Evolutionary conservation across 1,284 basidiomycete species (phyloP).

Genomic region (Rhodotorula sp.): DNA sequence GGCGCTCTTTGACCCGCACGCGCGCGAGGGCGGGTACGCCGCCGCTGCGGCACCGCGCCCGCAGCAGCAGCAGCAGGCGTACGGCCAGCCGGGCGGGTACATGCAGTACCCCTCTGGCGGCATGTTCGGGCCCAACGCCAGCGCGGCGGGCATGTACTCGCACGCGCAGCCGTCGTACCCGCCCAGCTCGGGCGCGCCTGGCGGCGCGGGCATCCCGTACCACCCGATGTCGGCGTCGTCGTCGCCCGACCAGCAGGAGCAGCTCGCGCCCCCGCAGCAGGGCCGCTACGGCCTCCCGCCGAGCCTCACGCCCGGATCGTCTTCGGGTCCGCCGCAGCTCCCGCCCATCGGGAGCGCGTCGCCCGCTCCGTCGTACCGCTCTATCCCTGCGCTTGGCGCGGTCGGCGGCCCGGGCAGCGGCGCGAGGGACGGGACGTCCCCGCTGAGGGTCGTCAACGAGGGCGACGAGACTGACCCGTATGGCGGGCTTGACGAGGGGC

Average conservation of each 20-base stretch:
- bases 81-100: constrained; percentile 8
- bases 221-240: background rate
- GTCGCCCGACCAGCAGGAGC: too few relatives aligned
- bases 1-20: background rate
- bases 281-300: background rate
- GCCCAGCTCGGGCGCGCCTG: too few relatives aligned
- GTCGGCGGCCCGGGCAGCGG: background rate
- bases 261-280: background rate
- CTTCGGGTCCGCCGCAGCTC: background rate
- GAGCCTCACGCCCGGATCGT: background rate
- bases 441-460: constrained; percentile 21
- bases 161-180: background rate
- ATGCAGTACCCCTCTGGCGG: constrained; percentile 8
- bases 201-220: background rate
- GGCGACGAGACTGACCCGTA: constrained; percentile 18
- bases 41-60: background rate
- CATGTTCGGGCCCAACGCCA: too few relatives aligned
- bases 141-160: background rate
- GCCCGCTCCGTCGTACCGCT: constrained; percentile 14
- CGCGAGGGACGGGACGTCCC: background rate
- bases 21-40: background rate
- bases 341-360: background rate
- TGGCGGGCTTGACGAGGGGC: constrained; percentile 22
- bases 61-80: background rate
- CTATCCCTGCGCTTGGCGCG: constrained; percentile 12